Conservation (phyloP, 805 yeast species). For the Wickerhamiella kazuoi region DNA sequence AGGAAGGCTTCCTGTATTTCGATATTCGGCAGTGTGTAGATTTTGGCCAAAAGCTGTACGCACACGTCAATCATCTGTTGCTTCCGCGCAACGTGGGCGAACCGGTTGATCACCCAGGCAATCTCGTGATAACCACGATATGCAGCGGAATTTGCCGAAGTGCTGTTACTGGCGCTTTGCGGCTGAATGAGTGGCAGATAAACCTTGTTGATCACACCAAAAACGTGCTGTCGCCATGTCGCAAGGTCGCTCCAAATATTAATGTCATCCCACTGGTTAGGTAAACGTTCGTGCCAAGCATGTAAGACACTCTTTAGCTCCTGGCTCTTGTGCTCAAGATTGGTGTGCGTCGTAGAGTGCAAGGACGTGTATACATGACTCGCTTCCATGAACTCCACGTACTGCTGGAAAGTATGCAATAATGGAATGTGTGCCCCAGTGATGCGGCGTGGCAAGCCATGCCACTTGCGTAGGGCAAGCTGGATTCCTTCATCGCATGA, state of each 20-base stretch:
- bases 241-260: conserved; percentile 95
- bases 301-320: conserved; percentile 87
- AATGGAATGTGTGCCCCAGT: conserved; percentile 69
- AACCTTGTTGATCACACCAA: conserved; percentile 85
- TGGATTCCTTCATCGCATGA: conserved; percentile 94
- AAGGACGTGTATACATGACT: conserved; percentile 80
- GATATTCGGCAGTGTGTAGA: conserved; percentile 88
- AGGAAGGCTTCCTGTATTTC: conserved; percentile 96
- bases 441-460: conserved; percentile 55
- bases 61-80: conserved; percentile 97
- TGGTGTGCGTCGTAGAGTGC: conserved; percentile 78
- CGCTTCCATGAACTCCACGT: conserved; percentile 94
- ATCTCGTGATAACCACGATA: conserved; percentile 96
- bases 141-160: conserved; percentile 69
- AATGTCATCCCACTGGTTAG: conserved; percentile 94
- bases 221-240: conserved; percentile 97
- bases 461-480: conserved; percentile 81
- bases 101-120: conserved; percentile 96
- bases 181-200: conserved; percentile 85
- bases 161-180: conserved; percentile 40
- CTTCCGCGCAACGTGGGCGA: conserved; percentile 95
- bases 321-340: conserved; percentile 80
- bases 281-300: conserved; percentile 96
- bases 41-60: conserved; percentile 76
- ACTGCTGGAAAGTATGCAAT: conserved; percentile 89